These are phyloP conservation scores for Colletotrichum magnum DNA, from an alignment of 2,329 filamentous ascomycete species.

Conservation along the genomic window DNA sequence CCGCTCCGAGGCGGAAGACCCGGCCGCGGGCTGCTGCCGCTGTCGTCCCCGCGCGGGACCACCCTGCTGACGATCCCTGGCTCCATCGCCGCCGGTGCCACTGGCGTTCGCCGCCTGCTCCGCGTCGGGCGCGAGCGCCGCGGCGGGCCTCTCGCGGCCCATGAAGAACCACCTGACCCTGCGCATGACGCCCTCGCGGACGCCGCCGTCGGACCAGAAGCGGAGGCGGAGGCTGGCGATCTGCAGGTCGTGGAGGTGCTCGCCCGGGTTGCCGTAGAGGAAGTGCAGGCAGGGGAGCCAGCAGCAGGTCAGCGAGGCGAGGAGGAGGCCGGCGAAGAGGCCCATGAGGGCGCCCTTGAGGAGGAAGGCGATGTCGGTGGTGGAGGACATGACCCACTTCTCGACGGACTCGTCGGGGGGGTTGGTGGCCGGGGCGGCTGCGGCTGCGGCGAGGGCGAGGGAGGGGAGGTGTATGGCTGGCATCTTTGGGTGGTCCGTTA, in stretches of 20 bases:
- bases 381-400: conserved; percentile 19
- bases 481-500: no score
- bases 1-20: not conserved
- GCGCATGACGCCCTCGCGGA: conserved; percentile 1
- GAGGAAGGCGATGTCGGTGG: conserved; percentile 5
- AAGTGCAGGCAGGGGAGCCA: conserved; percentile 39
- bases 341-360: conserved; percentile 41
- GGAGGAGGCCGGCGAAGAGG: conserved; percentile 33
- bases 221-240: conserved; percentile 1
- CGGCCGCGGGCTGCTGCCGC: not conserved
- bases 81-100: not conserved
- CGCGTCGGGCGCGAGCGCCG: not conserved
- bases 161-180: conserved; percentile 11
- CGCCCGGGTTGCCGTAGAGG: conserved; percentile 11
- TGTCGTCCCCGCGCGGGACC: not conserved
- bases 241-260: conserved; percentile 18
- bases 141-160: conserved; percentile 3
- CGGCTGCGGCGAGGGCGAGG: no score
- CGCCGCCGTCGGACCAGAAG: conserved; percentile 13
- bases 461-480: no score
- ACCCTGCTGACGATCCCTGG: not conserved
- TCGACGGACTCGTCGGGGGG: conserved; percentile 7
- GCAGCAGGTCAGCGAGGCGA: conserved; percentile 42
- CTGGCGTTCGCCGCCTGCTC: not conserved
- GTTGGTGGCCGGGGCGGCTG: conserved; percentile 2